Conservation (phyloP, 768 basidiomycete genomes). For the Rhodotorula taiwanensis region DNA sequence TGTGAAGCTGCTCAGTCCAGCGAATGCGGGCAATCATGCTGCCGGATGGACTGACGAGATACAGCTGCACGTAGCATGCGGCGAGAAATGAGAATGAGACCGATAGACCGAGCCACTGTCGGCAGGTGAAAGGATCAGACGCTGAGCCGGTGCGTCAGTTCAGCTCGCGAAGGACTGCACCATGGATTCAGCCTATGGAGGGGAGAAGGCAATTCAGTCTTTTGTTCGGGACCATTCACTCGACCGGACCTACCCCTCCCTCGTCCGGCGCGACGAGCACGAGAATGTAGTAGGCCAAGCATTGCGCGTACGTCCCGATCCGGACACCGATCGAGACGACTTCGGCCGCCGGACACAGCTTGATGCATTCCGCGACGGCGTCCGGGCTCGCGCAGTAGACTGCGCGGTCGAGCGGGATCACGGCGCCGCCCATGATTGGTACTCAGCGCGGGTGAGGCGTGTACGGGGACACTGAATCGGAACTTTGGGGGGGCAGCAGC, state of each 20-base stretch:
- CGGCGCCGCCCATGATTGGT: constrained; percentile 15
- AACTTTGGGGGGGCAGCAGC: too few species aligned
- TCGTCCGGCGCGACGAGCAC: constrained; percentile 28
- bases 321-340: constrained; percentile 17
- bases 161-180: too few species aligned
- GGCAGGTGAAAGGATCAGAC: background rate
- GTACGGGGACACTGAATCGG: background rate
- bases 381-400: constrained; percentile 32
- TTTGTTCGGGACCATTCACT: too few species aligned
- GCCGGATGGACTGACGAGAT: constrained; percentile 7
- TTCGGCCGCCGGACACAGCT: constrained; percentile 21
- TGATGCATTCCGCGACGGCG: constrained; percentile 7
- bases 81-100: constrained; percentile 28
- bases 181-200: constrained; percentile 20
- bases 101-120: constrained; percentile 23
- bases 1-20: background rate
- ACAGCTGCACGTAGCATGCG: constrained; percentile 16
- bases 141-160: too few species aligned
- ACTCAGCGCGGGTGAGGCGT: background rate
- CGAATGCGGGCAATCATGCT: too few species aligned
- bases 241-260: constrained; percentile 6
- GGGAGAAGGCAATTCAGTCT: too few species aligned
- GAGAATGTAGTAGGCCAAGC: constrained; percentile 22
- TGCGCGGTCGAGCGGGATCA: constrained; percentile 16
- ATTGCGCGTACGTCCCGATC: constrained; percentile 20